phyloP scores from a whole-genome alignment of 345 rosid species.

The Pseudoturritis turrita region DNA sequence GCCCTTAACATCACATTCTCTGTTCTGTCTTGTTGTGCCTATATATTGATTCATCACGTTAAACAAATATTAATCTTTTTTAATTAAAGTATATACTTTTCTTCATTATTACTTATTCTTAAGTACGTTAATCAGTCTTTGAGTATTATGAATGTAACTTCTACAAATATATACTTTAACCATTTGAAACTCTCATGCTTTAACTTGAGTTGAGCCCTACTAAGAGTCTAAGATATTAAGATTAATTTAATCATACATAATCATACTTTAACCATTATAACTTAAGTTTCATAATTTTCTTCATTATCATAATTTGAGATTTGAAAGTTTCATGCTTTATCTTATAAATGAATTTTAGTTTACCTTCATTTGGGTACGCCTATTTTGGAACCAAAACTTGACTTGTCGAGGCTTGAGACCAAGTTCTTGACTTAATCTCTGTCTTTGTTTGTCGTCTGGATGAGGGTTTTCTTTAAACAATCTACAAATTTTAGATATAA shows the following conservation, averaged over 20 bases:
- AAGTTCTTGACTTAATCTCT: constrained; percentile 77
- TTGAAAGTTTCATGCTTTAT: neutral
- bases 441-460: constrained; percentile 94
- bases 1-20: constrained; percentile 74
- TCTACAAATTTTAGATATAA: constrained; percentile 35
- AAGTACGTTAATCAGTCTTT: no score
- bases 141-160: neutral
- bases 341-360: no score
- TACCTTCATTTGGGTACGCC: constrained; percentile 98
- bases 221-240: no score
- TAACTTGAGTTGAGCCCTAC: no score
- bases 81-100: no score
- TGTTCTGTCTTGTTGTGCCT: constrained; percentile 91
- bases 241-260: no score
- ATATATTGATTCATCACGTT: neutral
- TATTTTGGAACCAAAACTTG: constrained; percentile 99
- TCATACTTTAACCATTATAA: neutral
- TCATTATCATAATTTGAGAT: neutral
- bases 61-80: neutral
- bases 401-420: constrained; percentile 96
- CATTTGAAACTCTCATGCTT: no score
- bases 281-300: neutral
- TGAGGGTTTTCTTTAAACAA: constrained; percentile 92
- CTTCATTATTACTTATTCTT: no score
- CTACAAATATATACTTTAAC: neutral